Base-by-base conservation (phyloP, 2,329 filamentous ascomycete species). In the Phaeomoniella chlamydospora region DNA sequence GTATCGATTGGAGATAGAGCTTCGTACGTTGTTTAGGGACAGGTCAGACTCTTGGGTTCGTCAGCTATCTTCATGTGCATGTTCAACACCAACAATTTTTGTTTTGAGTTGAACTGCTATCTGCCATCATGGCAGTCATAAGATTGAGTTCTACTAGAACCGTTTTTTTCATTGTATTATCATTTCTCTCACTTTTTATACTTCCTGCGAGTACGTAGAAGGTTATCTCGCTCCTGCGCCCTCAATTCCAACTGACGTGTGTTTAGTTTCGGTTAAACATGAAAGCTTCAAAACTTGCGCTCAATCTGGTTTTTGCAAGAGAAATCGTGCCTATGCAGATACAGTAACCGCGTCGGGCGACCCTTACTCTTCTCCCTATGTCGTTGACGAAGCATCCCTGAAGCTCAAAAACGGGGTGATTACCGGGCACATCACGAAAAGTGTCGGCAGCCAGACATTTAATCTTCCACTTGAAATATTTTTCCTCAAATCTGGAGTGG, bases 231-330 rank as follows among this genome's bases (percentile, higher is more conserved):
- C 14, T 31, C 15, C n/a, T 15, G 10, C 11, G 12, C 34, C 10
- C 32, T 13, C 41, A n/a, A n/a, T n/a, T 43, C 16, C 36, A n/a
- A 34, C 29, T 43, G 26, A 37, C 37, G 6, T n/a, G 17, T 22
- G 36, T 15, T 38, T 46, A 93, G 86, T 73, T 45, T 69, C 74
- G 49, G 90, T 98, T 36, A 98, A 98, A 64, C 81, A 94, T 54
- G 77, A 94, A 50, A 87, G 93, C 57, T 98, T 96, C 70, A 98
- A 96, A 56, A 94, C 81, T 49, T 98, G 90, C 64, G 66, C 81
- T 46, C 88, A 98, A 56, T 90, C 88, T 3, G 90, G 90, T 50
- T 98, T 98, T 66, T 98, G 90, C 64, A 90, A 86, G 56, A 82
- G 90, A 45, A 96, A 96, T 62, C 77, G 90, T 55, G 81, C 74